Conservation (phyloP, 306 rosid species). For the Cucurbita moschata region DNA sequence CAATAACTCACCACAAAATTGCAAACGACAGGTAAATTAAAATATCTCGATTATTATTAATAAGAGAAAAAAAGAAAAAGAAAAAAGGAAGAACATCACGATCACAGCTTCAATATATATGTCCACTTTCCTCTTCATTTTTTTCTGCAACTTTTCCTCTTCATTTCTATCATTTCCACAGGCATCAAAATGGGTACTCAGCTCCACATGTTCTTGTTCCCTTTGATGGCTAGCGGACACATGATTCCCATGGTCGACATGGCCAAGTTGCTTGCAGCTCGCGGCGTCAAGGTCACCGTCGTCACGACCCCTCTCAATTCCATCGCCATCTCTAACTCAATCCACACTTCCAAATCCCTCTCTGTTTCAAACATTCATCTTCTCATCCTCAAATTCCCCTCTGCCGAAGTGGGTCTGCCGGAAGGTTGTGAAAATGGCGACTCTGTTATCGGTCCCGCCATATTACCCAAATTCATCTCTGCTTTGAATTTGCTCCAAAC, state of each 20-base stretch:
- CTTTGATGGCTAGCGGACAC: slow-evolving; percentile 11
- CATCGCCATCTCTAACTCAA: background rate
- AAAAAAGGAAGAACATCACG: too few species aligned
- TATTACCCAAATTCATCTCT: slow-evolving; percentile 3
- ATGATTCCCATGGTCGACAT: slow-evolving; percentile 10
- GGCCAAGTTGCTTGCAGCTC: background rate
- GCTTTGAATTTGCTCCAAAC: slow-evolving; percentile 17
- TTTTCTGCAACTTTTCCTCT: background rate
- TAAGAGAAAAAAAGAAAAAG: too few species aligned
- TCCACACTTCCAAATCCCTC: background rate
- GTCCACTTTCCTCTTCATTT: background rate
- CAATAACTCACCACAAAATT: too few species aligned
- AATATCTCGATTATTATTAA: too few species aligned
- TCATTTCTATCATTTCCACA: background rate
- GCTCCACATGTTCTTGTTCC: slow-evolving; percentile 6
- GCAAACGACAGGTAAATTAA: too few species aligned
- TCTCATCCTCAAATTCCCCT: slow-evolving; percentile 18
- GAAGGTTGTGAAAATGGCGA: slow-evolving; percentile 32
- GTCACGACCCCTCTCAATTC: slow-evolving; percentile 7
- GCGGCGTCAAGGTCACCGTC: background rate
- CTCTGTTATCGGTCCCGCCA: background rate
- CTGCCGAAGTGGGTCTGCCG: slow-evolving; percentile 23
- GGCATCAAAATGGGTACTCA: background rate
- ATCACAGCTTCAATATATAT: too few species aligned
- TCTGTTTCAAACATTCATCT: background rate